phyloP scores from a whole-genome alignment of 2,329 filamentous ascomycete species.

The Paracoccidioides brasiliensis region DNA sequence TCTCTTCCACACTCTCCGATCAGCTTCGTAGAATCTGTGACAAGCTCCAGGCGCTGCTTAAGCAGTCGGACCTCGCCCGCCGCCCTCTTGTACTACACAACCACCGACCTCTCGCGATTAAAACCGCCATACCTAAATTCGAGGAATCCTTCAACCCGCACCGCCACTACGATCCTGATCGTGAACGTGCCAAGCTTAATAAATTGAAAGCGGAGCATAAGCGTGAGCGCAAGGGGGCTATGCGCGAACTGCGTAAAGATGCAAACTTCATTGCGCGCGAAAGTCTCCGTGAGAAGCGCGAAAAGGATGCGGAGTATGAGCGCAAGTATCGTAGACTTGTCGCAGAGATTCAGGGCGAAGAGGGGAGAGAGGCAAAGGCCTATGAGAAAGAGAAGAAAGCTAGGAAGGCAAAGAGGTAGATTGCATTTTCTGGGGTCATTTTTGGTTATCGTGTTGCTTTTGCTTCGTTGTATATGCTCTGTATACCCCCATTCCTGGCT shows the following conservation, averaged over 20 bases:
- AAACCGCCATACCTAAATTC: conserved; percentile 81
- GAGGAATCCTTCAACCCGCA: conserved; percentile 89
- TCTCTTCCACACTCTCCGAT: conserved; percentile 29
- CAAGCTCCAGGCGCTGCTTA: conserved; percentile 33
- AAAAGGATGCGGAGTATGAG: conserved; percentile 85
- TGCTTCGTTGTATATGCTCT: not conserved
- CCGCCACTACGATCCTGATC: conserved; percentile 94
- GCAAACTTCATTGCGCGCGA: conserved; percentile 86
- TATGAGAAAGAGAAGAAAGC: conserved; percentile 77
- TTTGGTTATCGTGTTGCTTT: not conserved
- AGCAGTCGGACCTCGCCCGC: conserved; percentile 51
- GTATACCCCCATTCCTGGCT: not conserved
- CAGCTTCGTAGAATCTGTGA: conserved; percentile 20
- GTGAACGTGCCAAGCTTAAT: conserved; percentile 69
- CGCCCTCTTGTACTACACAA: conserved; percentile 78
- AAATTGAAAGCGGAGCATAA: conserved; percentile 86
- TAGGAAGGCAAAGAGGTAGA: conserved; percentile 50
- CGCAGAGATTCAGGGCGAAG: conserved; percentile 90
- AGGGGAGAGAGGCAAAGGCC: conserved; percentile 70
- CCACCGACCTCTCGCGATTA: conserved; percentile 79
- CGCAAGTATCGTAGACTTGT: conserved; percentile 87
- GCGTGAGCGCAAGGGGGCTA: conserved; percentile 84
- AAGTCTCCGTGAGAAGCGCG: conserved; percentile 83
- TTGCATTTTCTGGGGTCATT: not conserved
- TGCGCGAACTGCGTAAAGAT: conserved; percentile 91